Conservation (phyloP, 352 stramenopile genomes). For the Globisporangium paroecandrum region DNA sequence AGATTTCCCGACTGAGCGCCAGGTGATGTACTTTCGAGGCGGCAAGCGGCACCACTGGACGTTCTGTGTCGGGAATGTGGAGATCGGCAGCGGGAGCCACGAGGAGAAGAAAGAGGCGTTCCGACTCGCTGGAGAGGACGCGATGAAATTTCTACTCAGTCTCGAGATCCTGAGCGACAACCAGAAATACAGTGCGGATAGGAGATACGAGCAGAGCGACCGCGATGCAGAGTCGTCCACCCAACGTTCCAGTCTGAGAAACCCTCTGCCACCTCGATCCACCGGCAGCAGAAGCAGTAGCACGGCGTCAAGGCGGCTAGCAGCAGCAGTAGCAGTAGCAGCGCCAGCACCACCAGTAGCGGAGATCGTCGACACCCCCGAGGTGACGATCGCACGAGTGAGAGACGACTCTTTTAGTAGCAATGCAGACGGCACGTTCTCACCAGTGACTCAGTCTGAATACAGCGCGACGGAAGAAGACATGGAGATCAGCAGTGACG, state of each 20-base stretch:
- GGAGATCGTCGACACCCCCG: constrained; percentile 8
- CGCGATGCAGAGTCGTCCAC: constrained; percentile 6
- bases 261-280: background rate
- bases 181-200: constrained; percentile 3
- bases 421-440: constrained; percentile 9
- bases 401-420: constrained; percentile 11
- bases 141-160: constrained; percentile 38
- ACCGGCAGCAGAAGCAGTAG: background rate
- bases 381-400: constrained; percentile 9
- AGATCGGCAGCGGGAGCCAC: constrained; percentile 65
- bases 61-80: constrained; percentile 60
- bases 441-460: constrained; percentile 13
- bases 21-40: constrained; percentile 50
- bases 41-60: constrained; percentile 52
- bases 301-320: background rate
- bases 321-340: background rate
- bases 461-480: constrained; percentile 16
- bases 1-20: constrained; percentile 36
- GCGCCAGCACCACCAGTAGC: background rate
- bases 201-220: background rate
- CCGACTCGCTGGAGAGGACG: constrained; percentile 34
- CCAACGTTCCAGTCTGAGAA: background rate
- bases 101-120: constrained; percentile 52
- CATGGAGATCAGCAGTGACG: constrained; percentile 22
- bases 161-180: constrained; percentile 19